Conservation (phyloP, 805 yeast genomes). For the Hanseniaspora osmophila region DNA sequence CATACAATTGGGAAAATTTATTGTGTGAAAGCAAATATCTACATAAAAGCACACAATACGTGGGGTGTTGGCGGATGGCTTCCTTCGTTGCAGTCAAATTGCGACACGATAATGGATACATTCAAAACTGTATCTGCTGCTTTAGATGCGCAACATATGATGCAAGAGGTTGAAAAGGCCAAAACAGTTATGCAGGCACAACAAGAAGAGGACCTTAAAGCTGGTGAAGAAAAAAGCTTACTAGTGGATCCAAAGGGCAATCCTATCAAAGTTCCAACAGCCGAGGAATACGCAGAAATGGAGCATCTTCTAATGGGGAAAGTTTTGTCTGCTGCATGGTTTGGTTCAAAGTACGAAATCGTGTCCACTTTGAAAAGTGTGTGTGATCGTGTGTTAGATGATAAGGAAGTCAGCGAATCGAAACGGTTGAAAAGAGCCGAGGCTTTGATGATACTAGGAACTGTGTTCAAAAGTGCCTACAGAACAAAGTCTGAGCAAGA, state of each 20-base stretch:
- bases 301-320: constrained; percentile 68
- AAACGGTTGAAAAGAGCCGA: constrained; percentile 48
- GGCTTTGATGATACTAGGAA: constrained; percentile 45
- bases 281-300: constrained; percentile 53
- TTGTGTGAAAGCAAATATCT: constrained; percentile 48
- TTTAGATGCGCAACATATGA: constrained; percentile 63
- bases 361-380: constrained; percentile 59
- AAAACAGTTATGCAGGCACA: neutral
- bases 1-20: constrained; percentile 65
- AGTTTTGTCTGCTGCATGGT: constrained; percentile 75
- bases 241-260: constrained; percentile 35
- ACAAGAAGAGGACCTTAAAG: constrained; percentile 39
- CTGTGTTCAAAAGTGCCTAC: constrained; percentile 41
- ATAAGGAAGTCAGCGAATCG: constrained; percentile 33
- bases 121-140: constrained; percentile 60
- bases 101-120: constrained; percentile 60
- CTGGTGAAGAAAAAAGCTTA: constrained; percentile 18
- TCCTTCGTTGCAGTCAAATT: constrained; percentile 58
- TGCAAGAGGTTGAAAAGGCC: constrained; percentile 50
- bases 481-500: constrained; percentile 59
- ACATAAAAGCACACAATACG: constrained; percentile 47
- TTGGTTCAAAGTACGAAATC: constrained; percentile 66
- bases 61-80: constrained; percentile 62
- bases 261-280: constrained; percentile 42
- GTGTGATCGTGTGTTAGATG: constrained; percentile 51